Base-by-base conservation (phyloP, 2,329 filamentous ascomycete species). In the Hysterium pulicare region DNA sequence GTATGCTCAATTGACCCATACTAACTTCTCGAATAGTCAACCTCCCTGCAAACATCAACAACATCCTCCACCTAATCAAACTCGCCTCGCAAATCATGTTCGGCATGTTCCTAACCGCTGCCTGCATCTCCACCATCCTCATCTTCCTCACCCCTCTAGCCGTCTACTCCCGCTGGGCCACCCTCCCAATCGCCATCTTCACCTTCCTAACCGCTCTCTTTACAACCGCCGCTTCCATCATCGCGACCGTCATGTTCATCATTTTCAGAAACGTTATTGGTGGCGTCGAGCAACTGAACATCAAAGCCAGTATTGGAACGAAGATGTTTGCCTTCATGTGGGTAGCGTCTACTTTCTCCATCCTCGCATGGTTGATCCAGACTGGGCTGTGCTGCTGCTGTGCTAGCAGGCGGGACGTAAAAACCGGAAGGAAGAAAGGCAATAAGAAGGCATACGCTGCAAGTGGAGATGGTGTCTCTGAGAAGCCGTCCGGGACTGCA, bases 291-390 rank as follows among this genome's bases (percentile, higher is more conserved):
- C 81, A 87, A 44, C 72, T 96, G 40, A 93, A 95, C 64, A 90
- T 96, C 53, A 64, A 70, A 8, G 86, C 84, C 3, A 69, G 76
- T 3, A 71, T 95, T 24, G 90, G 90, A 5, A 68, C 64, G 26
- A 76, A 81, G 51, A 90, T 95, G 86, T 79, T 95, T 57, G 85
- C 72, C 0, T 94, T 95, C 60, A 91, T 95, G 84, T 97, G 91
- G 90, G 78, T 89, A 21, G 87, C 84, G 0, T 77, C 82, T 0
- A 79, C 74, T 0, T 79, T 84, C 46, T 78, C 80, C 1, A 68
- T 88, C 4, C 58, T 90, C 16, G 84, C 84, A 0, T 90, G 87
- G 62, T 41, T 74, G 8, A 72, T 94, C 16, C 87, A 94, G 64
- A 71, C 85, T 21, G 81, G 83, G 23, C 76, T 91, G 65, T 87